Percentiles rank a stretch among this genome's conserved stretches.
phyloP scores from a whole-genome alignment of 371 early-diverging fungal species.

The Mucor sp. region DNA sequence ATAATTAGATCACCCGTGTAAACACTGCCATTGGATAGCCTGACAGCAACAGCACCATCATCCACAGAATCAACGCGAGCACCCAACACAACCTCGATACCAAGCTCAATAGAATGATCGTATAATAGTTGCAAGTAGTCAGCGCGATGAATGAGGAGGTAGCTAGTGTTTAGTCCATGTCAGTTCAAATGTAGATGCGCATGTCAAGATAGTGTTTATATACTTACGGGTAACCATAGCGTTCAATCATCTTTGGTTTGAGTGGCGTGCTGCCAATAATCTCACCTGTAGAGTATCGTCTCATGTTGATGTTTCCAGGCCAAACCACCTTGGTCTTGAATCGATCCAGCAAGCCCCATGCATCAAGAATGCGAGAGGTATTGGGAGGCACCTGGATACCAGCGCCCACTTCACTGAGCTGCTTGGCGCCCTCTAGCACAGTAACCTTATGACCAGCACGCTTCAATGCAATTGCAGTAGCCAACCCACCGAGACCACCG shows the following conservation, averaged over 20 bases:
- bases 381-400: conserved; percentile 38
- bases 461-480: conserved; percentile 28
- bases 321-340: conserved; percentile 30
- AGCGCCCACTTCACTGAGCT: conserved; percentile 31
- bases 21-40: conserved; percentile 9
- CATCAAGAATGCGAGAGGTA: conserved; percentile 25
- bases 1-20: conserved; percentile 27
- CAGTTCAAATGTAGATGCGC: too few species aligned
- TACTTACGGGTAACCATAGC: conserved; percentile 33
- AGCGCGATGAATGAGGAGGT: conserved; percentile 31
- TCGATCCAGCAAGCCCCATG: conserved; percentile 22
- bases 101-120: conserved; percentile 22
- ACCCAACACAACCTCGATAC: conserved; percentile 21
- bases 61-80: conserved; percentile 24
- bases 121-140: conserved; percentile 26
- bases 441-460: conserved; percentile 28
- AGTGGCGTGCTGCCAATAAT: conserved; percentile 26
- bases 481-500: conserved; percentile 33
- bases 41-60: conserved; percentile 16
- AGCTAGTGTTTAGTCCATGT: conserved; percentile 11
- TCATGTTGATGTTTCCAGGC: conserved; percentile 28
- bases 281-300: conserved; percentile 29
- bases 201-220: too few species aligned
- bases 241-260: conserved; percentile 26
- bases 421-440: conserved; percentile 25